Base-by-base conservation (phyloP, 768 basidiomycete species). In the Mrakia hoshinonis region DNA sequence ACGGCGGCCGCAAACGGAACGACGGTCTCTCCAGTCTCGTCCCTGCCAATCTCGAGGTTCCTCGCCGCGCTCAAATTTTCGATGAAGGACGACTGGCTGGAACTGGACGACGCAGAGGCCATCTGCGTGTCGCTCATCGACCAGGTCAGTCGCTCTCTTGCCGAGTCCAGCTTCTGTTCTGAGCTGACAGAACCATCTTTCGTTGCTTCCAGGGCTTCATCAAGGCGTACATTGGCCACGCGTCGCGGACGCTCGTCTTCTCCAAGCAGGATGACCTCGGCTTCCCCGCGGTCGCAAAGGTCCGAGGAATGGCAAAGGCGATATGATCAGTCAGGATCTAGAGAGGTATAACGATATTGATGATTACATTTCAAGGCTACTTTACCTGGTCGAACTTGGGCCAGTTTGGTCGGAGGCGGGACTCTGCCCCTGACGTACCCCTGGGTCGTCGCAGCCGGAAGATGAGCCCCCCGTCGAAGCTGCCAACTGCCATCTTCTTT, bases 31-130 rank as follows among this genome's bases (percentile, higher is more conserved):
- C 46, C 38, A 6, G 46, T 29, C 22, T 67, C 55, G 22, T 65
- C 66, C 13, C 63, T 73, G 22, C 72, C 72, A 6, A 62, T 73
- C 29, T 49, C 67, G 1, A 10, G 31, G 10, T 73, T 68, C 52
- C 26, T 73, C 9, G 54, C 67, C 12, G 67, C 67, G 4, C 72
- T 73, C 26, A 54, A 48, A 18, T 73, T 52, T n/a, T 51, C 55
- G 43, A 54, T 22, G 29, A n/a, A 49, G 48, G 72, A 73, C 52
- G 36, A 61, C 9, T 67, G 49, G 52, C 31, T 68, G 54, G 65
- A 67, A 43, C 43, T 73, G 24, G 58, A 68, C 36, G 72, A 73
- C 29, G 72, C 72, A 3, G 72, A 73, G 38, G 68, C 67, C 67
- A 68, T 73, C 55, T 62, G 60, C 39, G 39, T 68, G 9, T 54